Evolutionary conservation across 2,329 filamentous ascomycete species (phyloP).

Genomic region (Apiospora aurea): DNA sequence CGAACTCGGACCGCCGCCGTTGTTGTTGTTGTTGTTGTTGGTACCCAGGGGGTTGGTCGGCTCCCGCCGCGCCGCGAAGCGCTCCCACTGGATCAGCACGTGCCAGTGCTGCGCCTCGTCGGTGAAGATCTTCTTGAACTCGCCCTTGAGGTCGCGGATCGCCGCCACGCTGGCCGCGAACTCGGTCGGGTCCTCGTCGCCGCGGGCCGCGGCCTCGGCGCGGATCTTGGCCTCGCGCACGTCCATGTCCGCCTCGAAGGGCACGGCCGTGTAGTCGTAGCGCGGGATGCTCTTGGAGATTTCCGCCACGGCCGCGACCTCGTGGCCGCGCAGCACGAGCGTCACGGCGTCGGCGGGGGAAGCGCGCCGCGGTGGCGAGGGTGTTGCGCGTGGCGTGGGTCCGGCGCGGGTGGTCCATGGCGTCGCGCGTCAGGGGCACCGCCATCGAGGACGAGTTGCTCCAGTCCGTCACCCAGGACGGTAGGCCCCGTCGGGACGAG

Average conservation of each 20-base stretch:
- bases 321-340: constrained; percentile 6
- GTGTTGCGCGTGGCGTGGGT: constrained; percentile 17
- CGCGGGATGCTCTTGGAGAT: not conserved
- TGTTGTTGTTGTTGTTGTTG: not conserved
- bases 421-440: constrained; percentile 15
- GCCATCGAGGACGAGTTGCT: constrained; percentile 15
- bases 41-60: not conserved
- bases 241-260: not conserved
- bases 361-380: not conserved
- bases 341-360: constrained; percentile 5
- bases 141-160: not conserved
- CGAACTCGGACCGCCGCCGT: too few relatives aligned
- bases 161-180: not conserved
- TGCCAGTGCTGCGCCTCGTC: not conserved
- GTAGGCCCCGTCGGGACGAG: constrained; percentile 4
- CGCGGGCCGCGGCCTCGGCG: not conserved
- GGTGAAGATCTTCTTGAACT: not conserved
- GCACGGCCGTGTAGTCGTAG: not conserved
- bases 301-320: not conserved
- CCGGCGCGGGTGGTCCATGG: constrained; percentile 16
- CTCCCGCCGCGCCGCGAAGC: not conserved
- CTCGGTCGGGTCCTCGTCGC: not conserved
- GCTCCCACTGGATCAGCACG: constrained; percentile 6
- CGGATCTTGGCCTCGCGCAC: not conserved
- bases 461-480: constrained; percentile 27